Conservation (phyloP, 2,329 filamentous ascomycete genomes). For the Nemania serpens region DNA sequence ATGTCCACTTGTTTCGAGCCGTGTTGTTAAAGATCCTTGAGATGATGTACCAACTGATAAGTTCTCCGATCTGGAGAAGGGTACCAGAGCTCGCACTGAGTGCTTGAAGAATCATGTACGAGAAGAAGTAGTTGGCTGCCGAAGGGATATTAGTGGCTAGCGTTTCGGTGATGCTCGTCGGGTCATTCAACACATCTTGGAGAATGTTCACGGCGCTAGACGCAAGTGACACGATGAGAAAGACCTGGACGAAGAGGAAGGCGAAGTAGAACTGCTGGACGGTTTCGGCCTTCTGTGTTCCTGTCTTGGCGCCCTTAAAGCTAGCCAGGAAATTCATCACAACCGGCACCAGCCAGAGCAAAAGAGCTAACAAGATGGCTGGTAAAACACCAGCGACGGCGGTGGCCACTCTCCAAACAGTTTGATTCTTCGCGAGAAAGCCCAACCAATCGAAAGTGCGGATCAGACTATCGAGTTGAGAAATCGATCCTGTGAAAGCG, state of each 20-base stretch:
- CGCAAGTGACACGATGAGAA: conserved; percentile 88
- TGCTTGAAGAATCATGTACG: conserved; percentile 95
- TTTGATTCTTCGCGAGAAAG: conserved; percentile 66
- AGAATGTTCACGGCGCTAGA: conserved; percentile 70
- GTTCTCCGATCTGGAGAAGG: conserved; percentile 78
- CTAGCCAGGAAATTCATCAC: conserved; percentile 74
- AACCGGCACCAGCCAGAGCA: conserved; percentile 81
- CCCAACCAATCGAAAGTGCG: conserved; percentile 67
- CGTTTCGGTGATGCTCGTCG: conserved; percentile 69
- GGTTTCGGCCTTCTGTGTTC: conserved; percentile 75
- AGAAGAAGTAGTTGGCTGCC: conserved; percentile 96
- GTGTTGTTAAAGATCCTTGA: conserved; percentile 84
- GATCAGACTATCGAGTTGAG: conserved; percentile 75
- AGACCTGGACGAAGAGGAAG: conserved; percentile 93
- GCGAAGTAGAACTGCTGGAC: conserved; percentile 92
- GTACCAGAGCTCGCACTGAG: conserved; percentile 89
- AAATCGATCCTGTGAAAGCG: conserved; percentile 81
- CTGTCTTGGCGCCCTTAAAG: conserved; percentile 81
- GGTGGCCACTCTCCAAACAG: conserved; percentile 64
- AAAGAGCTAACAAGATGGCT: conserved; percentile 72
- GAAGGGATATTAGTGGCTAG: conserved; percentile 81
- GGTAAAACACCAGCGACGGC: conserved; percentile 85
- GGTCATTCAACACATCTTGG: conserved; percentile 59
- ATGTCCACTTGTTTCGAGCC: conserved; percentile 77
- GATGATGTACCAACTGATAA: conserved; percentile 81